Evolutionary conservation across 2,329 filamentous ascomycete species (phyloP).

Genomic region (Fusarium sp.): DNA sequence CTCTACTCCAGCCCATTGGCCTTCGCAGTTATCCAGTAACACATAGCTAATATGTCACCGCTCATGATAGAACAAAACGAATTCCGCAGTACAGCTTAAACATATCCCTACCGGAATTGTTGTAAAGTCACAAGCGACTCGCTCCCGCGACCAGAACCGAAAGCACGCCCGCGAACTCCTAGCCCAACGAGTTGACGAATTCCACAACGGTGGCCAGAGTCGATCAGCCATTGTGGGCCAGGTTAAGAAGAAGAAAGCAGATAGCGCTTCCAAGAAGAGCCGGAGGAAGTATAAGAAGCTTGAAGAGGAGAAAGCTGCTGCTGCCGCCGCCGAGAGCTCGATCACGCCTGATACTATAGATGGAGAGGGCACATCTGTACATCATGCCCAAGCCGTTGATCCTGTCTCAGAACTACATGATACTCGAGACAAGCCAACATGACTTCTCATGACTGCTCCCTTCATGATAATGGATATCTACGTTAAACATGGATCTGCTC

Average conservation of each 20-base stretch:
- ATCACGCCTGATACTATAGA: not conserved
- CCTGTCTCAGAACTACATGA: not conserved
- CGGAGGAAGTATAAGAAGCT: slow-evolving; percentile 80
- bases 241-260: slow-evolving; percentile 75
- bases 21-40: not conserved
- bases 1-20: not conserved
- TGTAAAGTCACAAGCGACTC: slow-evolving; percentile 92
- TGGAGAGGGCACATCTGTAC: not conserved
- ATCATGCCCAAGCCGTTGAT: not conserved
- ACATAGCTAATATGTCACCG: slow-evolving; percentile 3
- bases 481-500: not conserved
- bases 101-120: slow-evolving; percentile 92
- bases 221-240: slow-evolving; percentile 73
- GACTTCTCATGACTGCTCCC: not conserved
- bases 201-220: slow-evolving; percentile 77
- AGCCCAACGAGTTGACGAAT: slow-evolving; percentile 78
- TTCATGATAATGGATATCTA: not conserved
- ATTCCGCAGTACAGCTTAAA: slow-evolving; percentile 91
- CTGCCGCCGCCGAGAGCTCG: not conserved
- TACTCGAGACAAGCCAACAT: slow-evolving; percentile 1
- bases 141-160: slow-evolving; percentile 87
- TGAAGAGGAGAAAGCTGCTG: slow-evolving; percentile 58
- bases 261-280: slow-evolving; percentile 84
- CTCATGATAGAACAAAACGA: slow-evolving; percentile 86
- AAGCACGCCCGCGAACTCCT: slow-evolving; percentile 84